Evolutionary conservation across 805 yeast species (phyloP), one percentile per base, ranked within the genome.

Genomic region (Metschnikowia bowlesiae): DNA sequence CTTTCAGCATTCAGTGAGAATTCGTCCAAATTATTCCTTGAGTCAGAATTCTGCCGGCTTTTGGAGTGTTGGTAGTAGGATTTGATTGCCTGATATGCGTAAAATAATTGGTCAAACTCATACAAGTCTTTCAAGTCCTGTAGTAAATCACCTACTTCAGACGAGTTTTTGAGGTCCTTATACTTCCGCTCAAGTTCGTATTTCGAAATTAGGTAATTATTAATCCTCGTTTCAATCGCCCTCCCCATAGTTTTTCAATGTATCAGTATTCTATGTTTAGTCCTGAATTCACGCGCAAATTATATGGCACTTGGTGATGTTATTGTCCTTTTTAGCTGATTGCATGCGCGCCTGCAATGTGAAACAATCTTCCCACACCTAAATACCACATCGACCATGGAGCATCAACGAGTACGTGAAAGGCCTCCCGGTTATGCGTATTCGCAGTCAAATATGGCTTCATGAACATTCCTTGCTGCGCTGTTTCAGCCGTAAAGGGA

Each of bases 81-180:
- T 45, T 58, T 62, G 26, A 59, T 53, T 11, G 65, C 68, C 38
- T 55, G 44, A 48, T 58, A 62, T 28, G 64, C 58, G 48, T 65
- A 67, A 26, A 57, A 41, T 38, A 68, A 51, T 39, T 62, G 63
- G 48, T 69, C 73, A 44, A 62, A 61, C 34, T 61, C 58, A n/a
- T 55, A 46, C 30, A 69, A 52, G 28, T 59, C 47, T 18, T 56
- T 58, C 42, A 60, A 55, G 32, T 39, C 44, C 29, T 46, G 49
- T 34, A 39, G 41, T 18, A 50, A 35, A 28, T 44, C 39, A 16
- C 31, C 26, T 9, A 34, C 38, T 16, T n/a, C 41, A 18, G 39
- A 38, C 47, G 28, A 26, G 14, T 30, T 44, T 32, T 28, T 30
- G 11, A 48, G 32, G 32, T 29, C 8, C 35, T 8, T 32, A 48